A percentile compares a stretch with the other conserved stretches of the same genome.
phyloP scores from a whole-genome alignment of 169 alveolate species.

The Perkinsus chesapeaki region DNA sequence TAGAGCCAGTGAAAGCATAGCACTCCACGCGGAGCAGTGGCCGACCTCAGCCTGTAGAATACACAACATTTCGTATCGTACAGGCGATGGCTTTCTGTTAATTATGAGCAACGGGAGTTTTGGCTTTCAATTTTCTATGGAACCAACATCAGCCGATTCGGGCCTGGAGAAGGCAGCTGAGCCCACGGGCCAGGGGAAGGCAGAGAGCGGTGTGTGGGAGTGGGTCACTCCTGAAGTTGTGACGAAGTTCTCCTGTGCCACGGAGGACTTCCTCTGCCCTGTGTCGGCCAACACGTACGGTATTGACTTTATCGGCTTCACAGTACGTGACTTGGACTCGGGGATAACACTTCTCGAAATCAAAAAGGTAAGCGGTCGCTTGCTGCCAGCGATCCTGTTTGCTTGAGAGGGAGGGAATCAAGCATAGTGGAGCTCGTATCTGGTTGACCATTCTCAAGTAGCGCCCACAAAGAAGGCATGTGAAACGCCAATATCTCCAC shows the following conservation, averaged over 20 bases:
- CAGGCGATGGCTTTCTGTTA: too few relatives aligned
- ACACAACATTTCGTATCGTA: too few relatives aligned
- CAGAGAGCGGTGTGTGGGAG: background rate
- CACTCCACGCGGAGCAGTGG: too few relatives aligned
- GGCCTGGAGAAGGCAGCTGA: background rate
- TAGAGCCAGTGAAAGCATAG: background rate
- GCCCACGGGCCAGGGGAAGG: background rate
- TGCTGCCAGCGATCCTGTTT: too few relatives aligned
- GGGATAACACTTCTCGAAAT: constrained; percentile 19
- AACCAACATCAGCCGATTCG: background rate
- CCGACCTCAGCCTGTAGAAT: too few relatives aligned
- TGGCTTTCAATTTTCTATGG: too few relatives aligned
- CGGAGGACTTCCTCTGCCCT: constrained; percentile 53
- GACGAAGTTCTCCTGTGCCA: constrained; percentile 35
- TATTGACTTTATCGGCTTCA: constrained; percentile 52
- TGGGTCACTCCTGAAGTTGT: constrained; percentile 49
- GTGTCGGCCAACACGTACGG: constrained; percentile 52
- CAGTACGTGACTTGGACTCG: constrained; percentile 56
- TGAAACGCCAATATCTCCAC: too few relatives aligned
- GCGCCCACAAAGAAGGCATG: too few relatives aligned
- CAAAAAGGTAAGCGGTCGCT: background rate
- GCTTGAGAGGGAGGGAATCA: too few relatives aligned
- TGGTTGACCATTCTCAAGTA: too few relatives aligned
- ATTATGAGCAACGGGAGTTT: too few relatives aligned
- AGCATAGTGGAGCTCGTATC: constrained; percentile 43